Evolutionary conservation across 345 rosid species (phyloP).

Genomic region (Cardamine chenopodiifolia): DNA sequence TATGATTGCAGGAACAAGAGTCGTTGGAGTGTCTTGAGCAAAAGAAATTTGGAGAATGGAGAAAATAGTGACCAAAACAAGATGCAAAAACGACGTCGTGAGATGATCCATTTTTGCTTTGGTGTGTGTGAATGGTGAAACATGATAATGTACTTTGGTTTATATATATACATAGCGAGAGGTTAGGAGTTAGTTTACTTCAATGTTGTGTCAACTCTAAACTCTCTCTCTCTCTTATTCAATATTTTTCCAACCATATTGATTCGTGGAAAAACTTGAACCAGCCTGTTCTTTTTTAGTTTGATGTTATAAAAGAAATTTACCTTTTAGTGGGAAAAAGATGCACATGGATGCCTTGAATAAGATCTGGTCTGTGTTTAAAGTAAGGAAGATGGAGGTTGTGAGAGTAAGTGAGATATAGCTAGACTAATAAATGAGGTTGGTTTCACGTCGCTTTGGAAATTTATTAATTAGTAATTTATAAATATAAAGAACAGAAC

Average conservation of each 20-base stretch:
- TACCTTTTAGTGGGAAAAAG: constrained; percentile 16
- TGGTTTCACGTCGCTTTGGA: constrained; percentile 43
- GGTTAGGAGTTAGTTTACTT: constrained; percentile 25
- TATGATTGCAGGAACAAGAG: constrained; percentile 73
- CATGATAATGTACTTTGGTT: constrained; percentile 4
- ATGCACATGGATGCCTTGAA: constrained; percentile 41
- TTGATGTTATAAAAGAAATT: neutral
- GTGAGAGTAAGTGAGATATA: constrained; percentile 34
- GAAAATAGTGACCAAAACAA: constrained; percentile 22
- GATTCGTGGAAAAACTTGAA: constrained; percentile 21
- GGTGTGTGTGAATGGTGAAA: constrained; percentile 33
- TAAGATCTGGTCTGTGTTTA: constrained; percentile 31
- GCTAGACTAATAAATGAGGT: constrained; percentile 39
- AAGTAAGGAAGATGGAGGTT: constrained; percentile 46
- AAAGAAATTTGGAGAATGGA: constrained; percentile 12
- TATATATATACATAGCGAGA: constrained; percentile 25
- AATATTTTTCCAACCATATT: constrained; percentile 30
- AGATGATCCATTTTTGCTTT: constrained; percentile 27
- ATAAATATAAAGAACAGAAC: constrained; percentile 22
- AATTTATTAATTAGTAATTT: neutral
- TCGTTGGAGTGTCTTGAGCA: constrained; percentile 46
- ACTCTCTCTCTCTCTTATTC: constrained; percentile 22
- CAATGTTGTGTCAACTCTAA: constrained; percentile 31
- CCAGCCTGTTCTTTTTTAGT: constrained; percentile 26
- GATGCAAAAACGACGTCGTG: constrained; percentile 20